Conservation (phyloP, 495 filamentous ascomycete species). For the Aspergillus haitiensis region DNA sequence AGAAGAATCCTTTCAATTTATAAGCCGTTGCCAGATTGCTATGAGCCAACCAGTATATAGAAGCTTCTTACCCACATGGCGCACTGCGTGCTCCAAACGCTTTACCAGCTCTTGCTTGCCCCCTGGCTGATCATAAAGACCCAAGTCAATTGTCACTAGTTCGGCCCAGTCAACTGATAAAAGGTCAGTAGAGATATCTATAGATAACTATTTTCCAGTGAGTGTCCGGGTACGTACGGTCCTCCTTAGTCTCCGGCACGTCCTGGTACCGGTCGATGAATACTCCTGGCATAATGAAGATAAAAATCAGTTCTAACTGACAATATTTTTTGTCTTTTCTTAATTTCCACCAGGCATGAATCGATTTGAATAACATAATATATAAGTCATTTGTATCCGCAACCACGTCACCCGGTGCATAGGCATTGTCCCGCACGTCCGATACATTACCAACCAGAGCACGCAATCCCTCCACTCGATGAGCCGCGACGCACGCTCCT, state of each 20-base stretch:
- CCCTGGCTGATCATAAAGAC: constrained; percentile 49
- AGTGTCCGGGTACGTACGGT: constrained; percentile 32
- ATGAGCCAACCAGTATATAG: not conserved
- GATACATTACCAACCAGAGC: constrained; percentile 27
- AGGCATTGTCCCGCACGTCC: not conserved
- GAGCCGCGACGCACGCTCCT: not conserved
- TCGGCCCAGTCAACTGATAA: constrained; percentile 54
- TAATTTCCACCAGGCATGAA: not conserved
- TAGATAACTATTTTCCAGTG: not conserved
- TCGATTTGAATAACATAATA: not conserved
- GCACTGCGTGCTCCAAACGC: constrained; percentile 58
- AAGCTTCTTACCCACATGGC: constrained; percentile 45
- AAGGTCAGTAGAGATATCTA: constrained; percentile 9
- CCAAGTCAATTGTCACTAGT: constrained; percentile 55
- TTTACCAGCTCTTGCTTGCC: constrained; percentile 56
- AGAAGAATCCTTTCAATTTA: constrained; percentile 50
- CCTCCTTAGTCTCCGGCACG: constrained; percentile 48
- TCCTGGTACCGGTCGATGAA: constrained; percentile 39
- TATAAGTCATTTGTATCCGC: no score
- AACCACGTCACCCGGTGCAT: no score
- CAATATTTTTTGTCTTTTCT: not conserved
- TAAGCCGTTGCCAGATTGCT: constrained; percentile 23
- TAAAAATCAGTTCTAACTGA: no score
- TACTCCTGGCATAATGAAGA: no score
- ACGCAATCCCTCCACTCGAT: constrained; percentile 29